A percentile compares a stretch with the other conserved stretches of the same genome.
Conservation (phyloP, 1,139 yeast genomes). For the Williopsis jadinii region DNA sequence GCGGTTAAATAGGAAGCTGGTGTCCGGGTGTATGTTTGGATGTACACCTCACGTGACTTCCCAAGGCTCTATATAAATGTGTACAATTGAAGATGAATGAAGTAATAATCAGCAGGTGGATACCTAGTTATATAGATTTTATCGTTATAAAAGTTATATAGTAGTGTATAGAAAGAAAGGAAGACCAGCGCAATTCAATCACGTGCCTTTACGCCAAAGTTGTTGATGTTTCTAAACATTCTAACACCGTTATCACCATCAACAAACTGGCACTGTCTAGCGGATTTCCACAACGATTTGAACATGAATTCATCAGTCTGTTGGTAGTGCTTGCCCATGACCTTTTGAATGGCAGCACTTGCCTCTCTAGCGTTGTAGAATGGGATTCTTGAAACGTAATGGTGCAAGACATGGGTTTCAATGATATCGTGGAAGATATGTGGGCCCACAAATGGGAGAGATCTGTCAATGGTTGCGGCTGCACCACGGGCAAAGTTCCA, state of each 20-base stretch:
- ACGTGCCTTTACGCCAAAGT: slow-evolving; percentile 34
- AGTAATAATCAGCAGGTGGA: too few species aligned
- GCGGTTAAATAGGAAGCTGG: too few species aligned
- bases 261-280: slow-evolving; percentile 52
- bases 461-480: slow-evolving; percentile 57
- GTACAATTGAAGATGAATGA: too few species aligned
- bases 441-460: slow-evolving; percentile 53
- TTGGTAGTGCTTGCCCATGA: slow-evolving; percentile 53
- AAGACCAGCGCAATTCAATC: background rate
- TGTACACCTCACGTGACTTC: too few species aligned
- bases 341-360: slow-evolving; percentile 48
- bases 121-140: too few species aligned
- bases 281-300: slow-evolving; percentile 47
- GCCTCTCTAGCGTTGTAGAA: slow-evolving; percentile 59
- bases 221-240: slow-evolving; percentile 54
- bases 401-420: slow-evolving; percentile 60
- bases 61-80: too few species aligned
- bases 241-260: slow-evolving; percentile 54
- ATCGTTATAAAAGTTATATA: too few species aligned
- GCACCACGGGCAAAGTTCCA: slow-evolving; percentile 66
- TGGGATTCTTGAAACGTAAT: slow-evolving; percentile 55
- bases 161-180: too few species aligned
- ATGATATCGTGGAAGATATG: slow-evolving; percentile 57
- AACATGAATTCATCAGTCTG: slow-evolving; percentile 52
- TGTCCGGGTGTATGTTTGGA: too few species aligned